A percentile compares a stretch with the other conserved stretches of the same genome.
phyloP scores from a whole-genome alignment of 2,329 filamentous ascomycete species.

The Talaromyces atroroseus region DNA sequence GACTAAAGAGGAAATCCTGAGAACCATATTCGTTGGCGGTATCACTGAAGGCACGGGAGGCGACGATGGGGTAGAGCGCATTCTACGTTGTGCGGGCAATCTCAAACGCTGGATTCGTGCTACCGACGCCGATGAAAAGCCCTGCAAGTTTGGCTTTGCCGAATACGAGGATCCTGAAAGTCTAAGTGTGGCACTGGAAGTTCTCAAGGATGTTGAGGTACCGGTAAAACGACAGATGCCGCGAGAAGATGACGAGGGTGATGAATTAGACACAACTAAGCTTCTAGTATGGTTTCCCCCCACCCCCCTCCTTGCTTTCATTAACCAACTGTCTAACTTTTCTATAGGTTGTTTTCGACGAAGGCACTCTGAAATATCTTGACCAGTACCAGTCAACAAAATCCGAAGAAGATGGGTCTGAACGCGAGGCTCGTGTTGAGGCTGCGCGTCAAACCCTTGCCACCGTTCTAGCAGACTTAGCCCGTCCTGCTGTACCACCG shows the following conservation, averaged over 20 bases:
- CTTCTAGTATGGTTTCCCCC: conserved; percentile 52
- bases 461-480: conserved; percentile 63
- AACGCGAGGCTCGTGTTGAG: conserved; percentile 63
- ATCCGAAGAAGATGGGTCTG: conserved; percentile 57
- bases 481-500: conserved; percentile 56
- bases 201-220: conserved; percentile 75
- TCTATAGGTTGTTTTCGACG: conserved; percentile 63
- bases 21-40: conserved; percentile 84
- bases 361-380: conserved; percentile 77
- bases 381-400: conserved; percentile 68
- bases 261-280: conserved; percentile 61
- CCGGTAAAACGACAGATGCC: conserved; percentile 68
- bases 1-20: conserved; percentile 81
- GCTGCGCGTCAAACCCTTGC: conserved; percentile 63
- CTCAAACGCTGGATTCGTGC: conserved; percentile 81
- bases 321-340: conserved; percentile 18
- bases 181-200: conserved; percentile 75
- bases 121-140: conserved; percentile 71
- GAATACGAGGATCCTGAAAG: conserved; percentile 91
- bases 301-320: not conserved
- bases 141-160: conserved; percentile 86
- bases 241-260: conserved; percentile 39
- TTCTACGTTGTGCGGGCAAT: conserved; percentile 70
- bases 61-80: conserved; percentile 71
- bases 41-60: conserved; percentile 73